A percentile compares a stretch with the other conserved stretches of the same genome.
Evolutionary conservation across 495 filamentous ascomycete genomes (phyloP).

Genomic region (Tuber melanosporum): DNA sequence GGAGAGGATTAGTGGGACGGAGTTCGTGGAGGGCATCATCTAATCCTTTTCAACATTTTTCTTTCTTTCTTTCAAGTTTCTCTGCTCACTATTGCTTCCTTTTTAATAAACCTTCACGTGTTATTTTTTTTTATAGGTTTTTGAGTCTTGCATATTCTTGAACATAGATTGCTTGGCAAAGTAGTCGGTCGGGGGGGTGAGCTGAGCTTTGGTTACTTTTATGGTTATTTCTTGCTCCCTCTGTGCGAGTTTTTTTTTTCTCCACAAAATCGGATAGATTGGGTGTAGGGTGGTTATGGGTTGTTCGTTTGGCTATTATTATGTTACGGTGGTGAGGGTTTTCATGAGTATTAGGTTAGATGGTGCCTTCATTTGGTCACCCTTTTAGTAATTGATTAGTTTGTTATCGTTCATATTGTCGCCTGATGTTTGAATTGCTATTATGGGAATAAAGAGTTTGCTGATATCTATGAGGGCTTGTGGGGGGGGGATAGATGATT

Average conservation of each 20-base stretch:
- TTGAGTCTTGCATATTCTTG: background rate
- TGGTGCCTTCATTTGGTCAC: background rate
- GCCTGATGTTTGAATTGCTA: background rate
- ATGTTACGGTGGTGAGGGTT: background rate
- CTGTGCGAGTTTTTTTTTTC: background rate
- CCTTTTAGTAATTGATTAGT: background rate
- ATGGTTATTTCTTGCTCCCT: background rate
- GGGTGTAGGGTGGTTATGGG: background rate
- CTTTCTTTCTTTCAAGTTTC: background rate
- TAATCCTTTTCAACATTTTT: slow-evolving; percentile 11
- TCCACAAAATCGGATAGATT: background rate
- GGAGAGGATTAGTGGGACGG: slow-evolving; percentile 33
- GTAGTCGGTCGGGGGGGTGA: background rate
- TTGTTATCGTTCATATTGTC: background rate
- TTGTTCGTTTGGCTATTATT: background rate
- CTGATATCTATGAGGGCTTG: too few species aligned
- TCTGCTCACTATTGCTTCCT: background rate
- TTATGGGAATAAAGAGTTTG: background rate
- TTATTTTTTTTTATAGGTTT: background rate
- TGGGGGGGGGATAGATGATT: too few species aligned
- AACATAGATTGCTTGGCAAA: background rate
- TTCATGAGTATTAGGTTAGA: background rate
- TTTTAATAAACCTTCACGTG: background rate
- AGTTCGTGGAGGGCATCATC: slow-evolving; percentile 34
- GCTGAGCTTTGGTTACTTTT: background rate